Base-by-base conservation (phyloP, 176 grass and related monocot species). In the Carex pumila region DNA sequence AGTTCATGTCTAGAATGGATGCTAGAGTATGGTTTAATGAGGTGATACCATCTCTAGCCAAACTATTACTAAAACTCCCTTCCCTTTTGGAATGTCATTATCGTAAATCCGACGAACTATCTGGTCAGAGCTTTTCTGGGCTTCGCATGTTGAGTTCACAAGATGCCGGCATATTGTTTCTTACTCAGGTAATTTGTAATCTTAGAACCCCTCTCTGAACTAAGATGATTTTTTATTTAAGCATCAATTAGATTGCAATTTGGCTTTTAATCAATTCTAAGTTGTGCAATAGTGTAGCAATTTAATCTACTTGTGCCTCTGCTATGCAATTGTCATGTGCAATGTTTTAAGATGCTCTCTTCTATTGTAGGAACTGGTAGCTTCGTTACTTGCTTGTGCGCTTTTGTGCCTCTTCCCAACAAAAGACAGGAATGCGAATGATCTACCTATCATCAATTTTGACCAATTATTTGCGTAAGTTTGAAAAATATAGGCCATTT, bases 381-480 rank as follows among this genome's bases (percentile, higher is more conserved):
- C 88, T 21, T 87, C 91, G 85, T 88, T 98, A 58, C 95, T 98
- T 64, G 84, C 92, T 47, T 98, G 93, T 85, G 86, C 95, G 30
- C 77, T 98, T 22, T 95, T 98, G 84, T 98, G 92, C 82, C 59
- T 98, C 57, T 98, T 95, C 85, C 92, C 95, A 65, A 98, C 89
- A 31, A 86, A 84, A 7, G 80, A 74, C 36, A 91, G 96, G 77
- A 47, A 3, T 82, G 12, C 63, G 29, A 89, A 87, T 13, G 7
- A 76, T 72, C 91, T 95, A 25, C 92, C 92, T 8, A 19, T 17
- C 15, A 95, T 98, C 86, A 95, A 95, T 89, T 98, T 98, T 66
- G 91, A 93, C 2, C 14, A 30, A 66, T 79, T 98, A 32, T 98
- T 98, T 81, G 70, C 85, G 96, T 98, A 95, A 43, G 89, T 58